These are phyloP conservation scores for Aspergillus flavus DNA, from an alignment of 2,329 filamentous ascomycete genomes.

Conservation along the genomic window DNA sequence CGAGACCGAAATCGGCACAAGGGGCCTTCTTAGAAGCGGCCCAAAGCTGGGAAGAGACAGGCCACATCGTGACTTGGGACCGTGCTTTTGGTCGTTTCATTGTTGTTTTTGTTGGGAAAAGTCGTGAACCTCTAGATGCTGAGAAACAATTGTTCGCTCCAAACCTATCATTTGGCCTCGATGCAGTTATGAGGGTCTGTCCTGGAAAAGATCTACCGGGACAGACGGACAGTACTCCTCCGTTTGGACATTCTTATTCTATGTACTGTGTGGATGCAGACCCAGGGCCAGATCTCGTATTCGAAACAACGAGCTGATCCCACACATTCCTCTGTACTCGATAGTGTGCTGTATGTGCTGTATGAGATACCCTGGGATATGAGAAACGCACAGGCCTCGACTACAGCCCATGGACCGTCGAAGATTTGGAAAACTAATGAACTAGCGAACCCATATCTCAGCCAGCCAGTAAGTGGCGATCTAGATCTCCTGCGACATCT, in stretches of 20 bases:
- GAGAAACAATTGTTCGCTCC: neutral
- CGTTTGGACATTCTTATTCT: constrained; percentile 5
- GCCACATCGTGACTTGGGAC: constrained; percentile 42
- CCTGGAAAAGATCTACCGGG: constrained; percentile 1
- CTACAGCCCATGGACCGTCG: neutral
- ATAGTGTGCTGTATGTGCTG: neutral
- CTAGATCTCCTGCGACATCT: neutral
- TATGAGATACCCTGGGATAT: neutral
- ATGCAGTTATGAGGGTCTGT: constrained; percentile 12
- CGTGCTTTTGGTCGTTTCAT: constrained; percentile 32
- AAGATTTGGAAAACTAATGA: neutral
- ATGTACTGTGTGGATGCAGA: constrained; percentile 33
- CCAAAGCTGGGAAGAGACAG: constrained; percentile 34
- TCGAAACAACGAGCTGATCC: neutral
- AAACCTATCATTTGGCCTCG: constrained; percentile 10
- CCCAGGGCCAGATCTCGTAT: constrained; percentile 23
- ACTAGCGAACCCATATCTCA: neutral
- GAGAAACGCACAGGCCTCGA: neutral
- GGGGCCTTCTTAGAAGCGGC: neutral
- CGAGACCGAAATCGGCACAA: constrained; percentile 17
- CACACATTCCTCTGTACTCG: neutral
- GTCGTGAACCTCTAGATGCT: constrained; percentile 3
- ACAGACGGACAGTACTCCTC: neutral
- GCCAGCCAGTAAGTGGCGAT: neutral
- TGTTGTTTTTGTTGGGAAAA: constrained; percentile 33